These are phyloP conservation scores for Medicago lupulina DNA, from an alignment of 306 rosid genomes.

Conservation along the genomic window DNA sequence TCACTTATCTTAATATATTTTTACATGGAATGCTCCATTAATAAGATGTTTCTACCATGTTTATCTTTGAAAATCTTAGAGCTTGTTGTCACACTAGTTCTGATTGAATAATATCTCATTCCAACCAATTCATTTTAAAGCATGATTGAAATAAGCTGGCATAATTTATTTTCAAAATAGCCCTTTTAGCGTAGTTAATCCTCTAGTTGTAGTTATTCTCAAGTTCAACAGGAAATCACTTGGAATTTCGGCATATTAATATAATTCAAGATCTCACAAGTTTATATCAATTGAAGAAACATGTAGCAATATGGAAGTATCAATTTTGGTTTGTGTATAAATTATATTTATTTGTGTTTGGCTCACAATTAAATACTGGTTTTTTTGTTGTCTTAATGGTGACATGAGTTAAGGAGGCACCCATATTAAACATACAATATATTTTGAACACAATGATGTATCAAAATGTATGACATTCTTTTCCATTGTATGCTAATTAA, in stretches of 20 bases:
- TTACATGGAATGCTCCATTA: background rate
- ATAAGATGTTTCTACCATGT: slow-evolving; percentile 3
- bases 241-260: background rate
- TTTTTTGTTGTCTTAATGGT: background rate
- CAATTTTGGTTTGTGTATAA: background rate
- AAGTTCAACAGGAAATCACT: background rate
- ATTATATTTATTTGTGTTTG: background rate
- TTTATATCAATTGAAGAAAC: background rate
- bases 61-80: slow-evolving; percentile 16
- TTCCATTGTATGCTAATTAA: background rate
- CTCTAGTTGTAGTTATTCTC: background rate
- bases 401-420: background rate
- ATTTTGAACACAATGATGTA: too few relatives aligned
- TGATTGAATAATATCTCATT: slow-evolving; percentile 17
- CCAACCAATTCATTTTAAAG: slow-evolving; percentile 13
- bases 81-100: slow-evolving; percentile 14
- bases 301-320: background rate
- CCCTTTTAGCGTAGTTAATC: too few relatives aligned
- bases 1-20: slow-evolving; percentile 11
- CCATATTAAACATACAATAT: background rate
- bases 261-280: background rate
- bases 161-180: too few relatives aligned
- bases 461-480: too few relatives aligned
- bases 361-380: background rate
- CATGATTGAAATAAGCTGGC: background rate